Base-by-base conservation (phyloP, 768 basidiomycete genomes). In the Pulveroboletus sp. region DNA sequence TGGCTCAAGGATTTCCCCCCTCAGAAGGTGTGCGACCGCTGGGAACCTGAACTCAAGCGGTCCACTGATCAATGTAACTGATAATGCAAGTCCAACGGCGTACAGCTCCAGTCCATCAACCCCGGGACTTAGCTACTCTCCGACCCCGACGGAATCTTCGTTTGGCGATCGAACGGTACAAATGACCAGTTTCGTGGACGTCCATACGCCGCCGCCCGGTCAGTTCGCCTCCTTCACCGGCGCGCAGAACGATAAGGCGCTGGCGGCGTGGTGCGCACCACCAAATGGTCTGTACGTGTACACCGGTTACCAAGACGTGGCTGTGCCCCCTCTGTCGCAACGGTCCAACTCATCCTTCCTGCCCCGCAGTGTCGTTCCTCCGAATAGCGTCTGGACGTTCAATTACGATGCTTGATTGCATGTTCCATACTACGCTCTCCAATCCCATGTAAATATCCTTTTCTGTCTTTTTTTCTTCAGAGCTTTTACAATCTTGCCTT, bases 81-180 rank as follows among this genome's bases (percentile, higher is more conserved):
- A 51, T 12, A 27, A 52, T 17, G 22, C 31, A 30, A 68, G 65
- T 61, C 53, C 75, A 68, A 42, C 49, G 16, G 32, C 50, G 10
- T 59, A 53, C 39, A 54, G 56, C 40, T 51, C 60, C 10, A 76
- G 74, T 54, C 79, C 81, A 10, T 67, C 76, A n/a, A 82, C 80
- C 0, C 82, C 82, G 1, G 69, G 73, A 17, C 76, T 85, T 32
- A 76, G 72, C 11, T 78, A 79, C 43, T 83, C 83, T 0, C 83
- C 83, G 0, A 76, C 80, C 1, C 76, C 81, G 4, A 81, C 80
- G 1, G 81, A 80, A 48, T 82, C 78, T 0, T 77, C 77, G 6
- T 67, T 74, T 40, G 76, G 76, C 32, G 80, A 81, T 55, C 74
- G 74, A 20, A 82, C 79, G 0, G 69, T 81, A 20, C 81, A 82